Percentiles rank a stretch among this genome's conserved stretches.
These are phyloP conservation scores for Pseudogymnoascus sp. DNA, from an alignment of 2,329 filamentous ascomycete genomes.

Conservation along the genomic window DNA sequence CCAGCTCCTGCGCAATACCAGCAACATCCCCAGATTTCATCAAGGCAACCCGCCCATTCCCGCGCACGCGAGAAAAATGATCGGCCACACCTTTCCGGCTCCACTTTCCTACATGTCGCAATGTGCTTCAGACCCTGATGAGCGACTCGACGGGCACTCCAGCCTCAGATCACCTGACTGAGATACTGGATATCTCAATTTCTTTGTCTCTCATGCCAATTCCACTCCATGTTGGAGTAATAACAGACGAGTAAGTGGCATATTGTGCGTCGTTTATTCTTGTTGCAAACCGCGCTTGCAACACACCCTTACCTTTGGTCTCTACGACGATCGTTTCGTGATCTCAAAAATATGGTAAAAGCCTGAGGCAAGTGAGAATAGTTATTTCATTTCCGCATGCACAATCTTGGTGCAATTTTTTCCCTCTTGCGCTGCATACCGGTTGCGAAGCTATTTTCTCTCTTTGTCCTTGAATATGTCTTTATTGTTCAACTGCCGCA, in stretches of 20 bases:
- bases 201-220: not conserved
- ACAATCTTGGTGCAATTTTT: not conserved
- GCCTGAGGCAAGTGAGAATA: not conserved
- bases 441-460: not conserved
- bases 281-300: not conserved
- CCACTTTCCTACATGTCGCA: not conserved
- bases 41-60: not conserved
- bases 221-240: not conserved
- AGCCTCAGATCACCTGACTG: not conserved
- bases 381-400: not conserved
- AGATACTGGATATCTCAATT: not conserved
- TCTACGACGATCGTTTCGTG: not conserved
- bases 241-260: not conserved
- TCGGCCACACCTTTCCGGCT: not conserved
- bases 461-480: slow-evolving; percentile 3
- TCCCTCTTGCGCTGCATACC: not conserved
- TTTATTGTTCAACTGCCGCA: slow-evolving; percentile 5
- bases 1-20: not conserved
- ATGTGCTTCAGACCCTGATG: not conserved
- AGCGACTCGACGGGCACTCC: not conserved
- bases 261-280: not conserved
- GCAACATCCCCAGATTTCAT: not conserved
- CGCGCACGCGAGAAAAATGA: not conserved
- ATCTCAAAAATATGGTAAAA: not conserved
- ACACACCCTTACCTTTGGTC: not conserved